These are phyloP conservation scores for Syzygium oleosum DNA, from an alignment of 345 rosid species.

Conservation along the genomic window DNA sequence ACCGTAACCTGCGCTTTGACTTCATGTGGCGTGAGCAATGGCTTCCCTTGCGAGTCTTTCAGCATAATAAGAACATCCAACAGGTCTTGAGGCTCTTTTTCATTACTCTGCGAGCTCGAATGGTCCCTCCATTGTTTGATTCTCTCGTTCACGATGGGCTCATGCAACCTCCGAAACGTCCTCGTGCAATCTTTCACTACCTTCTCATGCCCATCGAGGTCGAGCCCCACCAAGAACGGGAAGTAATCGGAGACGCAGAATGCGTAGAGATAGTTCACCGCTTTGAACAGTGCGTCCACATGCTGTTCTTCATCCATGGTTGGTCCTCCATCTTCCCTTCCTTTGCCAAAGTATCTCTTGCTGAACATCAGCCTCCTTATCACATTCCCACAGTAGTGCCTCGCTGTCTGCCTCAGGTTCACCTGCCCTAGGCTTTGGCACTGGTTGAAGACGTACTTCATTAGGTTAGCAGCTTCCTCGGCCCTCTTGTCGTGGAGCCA, in stretches of 20 bases:
- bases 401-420: neutral
- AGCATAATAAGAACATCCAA: neutral
- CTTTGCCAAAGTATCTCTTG: conserved; percentile 9
- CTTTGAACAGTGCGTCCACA: conserved; percentile 6
- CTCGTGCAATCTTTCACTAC: neutral
- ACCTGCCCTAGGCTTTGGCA: neutral
- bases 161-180: neutral
- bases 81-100: neutral
- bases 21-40: neutral
- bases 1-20: neutral
- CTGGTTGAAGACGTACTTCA: conserved; percentile 19
- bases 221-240: conserved; percentile 7
- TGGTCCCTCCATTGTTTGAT: conserved; percentile 11
- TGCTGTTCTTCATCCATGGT: conserved; percentile 9
- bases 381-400: conserved; percentile 9
- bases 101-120: neutral
- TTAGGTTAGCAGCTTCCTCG: conserved; percentile 37
- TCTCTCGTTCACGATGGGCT: neutral
- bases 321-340: conserved; percentile 6
- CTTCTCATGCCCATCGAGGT: conserved; percentile 9
- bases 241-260: conserved; percentile 12
- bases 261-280: conserved; percentile 2
- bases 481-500: conserved; percentile 21
- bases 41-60: neutral
- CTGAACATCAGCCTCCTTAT: conserved; percentile 15